Evolutionary conservation across 495 filamentous ascomycete genomes (phyloP).

Genomic region (Penicillium crystallinum): DNA sequence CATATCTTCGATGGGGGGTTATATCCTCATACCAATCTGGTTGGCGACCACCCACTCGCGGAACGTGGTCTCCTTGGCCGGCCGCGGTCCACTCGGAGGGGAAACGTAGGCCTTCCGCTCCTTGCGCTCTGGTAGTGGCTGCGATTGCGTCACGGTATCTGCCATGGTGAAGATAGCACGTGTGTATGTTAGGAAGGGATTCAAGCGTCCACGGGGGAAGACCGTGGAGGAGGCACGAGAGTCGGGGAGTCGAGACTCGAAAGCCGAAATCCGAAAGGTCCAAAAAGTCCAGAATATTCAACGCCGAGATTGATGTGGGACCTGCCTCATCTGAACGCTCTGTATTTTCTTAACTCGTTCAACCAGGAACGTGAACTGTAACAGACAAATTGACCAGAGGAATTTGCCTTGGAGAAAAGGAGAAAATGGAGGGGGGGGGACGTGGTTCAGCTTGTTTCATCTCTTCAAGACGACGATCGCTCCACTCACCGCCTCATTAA

Average conservation of each 20-base stretch:
- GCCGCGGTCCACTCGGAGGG: constrained; percentile 28
- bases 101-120: constrained; percentile 45
- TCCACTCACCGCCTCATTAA: constrained; percentile 26
- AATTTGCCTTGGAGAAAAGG: not conserved
- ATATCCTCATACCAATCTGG: constrained; percentile 45
- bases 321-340: constrained; percentile 11
- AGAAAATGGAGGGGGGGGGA: constrained; percentile 10
- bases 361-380: constrained; percentile 2
- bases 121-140: constrained; percentile 16
- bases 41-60: constrained; percentile 49
- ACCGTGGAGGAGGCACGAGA: constrained; percentile 14
- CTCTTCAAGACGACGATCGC: constrained; percentile 15
- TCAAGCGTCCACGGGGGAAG: not conserved
- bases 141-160: constrained; percentile 25
- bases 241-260: constrained; percentile 1
- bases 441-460: constrained; percentile 23
- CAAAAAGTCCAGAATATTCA: constrained; percentile 21
- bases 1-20: not conserved
- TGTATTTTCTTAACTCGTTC: not conserved
- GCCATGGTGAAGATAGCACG: constrained; percentile 25
- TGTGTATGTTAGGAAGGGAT: constrained; percentile 1
- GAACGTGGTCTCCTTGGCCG: constrained; percentile 43
- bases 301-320: constrained; percentile 21
- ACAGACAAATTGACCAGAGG: not conserved
- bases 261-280: constrained; percentile 11